Evolutionary conservation across 2,329 filamentous ascomycete genomes (phyloP).

Genomic region (Exserohilum rostratum): DNA sequence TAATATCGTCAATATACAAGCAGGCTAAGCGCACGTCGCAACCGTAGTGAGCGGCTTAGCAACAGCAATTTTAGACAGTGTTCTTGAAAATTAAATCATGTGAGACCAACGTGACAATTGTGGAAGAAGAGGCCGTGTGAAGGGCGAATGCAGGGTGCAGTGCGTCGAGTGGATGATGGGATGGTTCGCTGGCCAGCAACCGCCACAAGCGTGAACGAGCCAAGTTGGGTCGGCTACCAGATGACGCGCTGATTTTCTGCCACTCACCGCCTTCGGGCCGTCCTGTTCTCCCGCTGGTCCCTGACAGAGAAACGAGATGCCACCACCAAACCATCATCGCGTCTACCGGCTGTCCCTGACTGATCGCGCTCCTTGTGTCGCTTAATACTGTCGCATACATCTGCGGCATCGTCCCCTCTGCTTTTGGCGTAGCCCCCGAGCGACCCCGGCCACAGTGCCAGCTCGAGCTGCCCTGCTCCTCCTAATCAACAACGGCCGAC

Average conservation of each 20-base stretch:
- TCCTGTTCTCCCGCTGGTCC: constrained; percentile 16
- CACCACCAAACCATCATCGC: constrained; percentile 24
- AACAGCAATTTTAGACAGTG: not conserved
- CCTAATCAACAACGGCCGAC: constrained; percentile 31
- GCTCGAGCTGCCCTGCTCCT: constrained; percentile 33
- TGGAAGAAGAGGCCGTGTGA: no score
- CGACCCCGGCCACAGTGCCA: constrained; percentile 21
- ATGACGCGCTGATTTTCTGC: constrained; percentile 24
- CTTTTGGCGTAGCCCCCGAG: constrained; percentile 20
- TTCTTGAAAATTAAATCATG: not conserved
- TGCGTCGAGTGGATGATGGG: not conserved
- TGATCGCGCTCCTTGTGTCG: constrained; percentile 21
- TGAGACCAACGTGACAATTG: no score
- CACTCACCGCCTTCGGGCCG: constrained; percentile 18
- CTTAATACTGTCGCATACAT: constrained; percentile 24
- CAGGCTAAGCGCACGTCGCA: not conserved
- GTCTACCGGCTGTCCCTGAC: constrained; percentile 6
- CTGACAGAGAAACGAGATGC: constrained; percentile 19
- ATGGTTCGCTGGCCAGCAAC: not conserved
- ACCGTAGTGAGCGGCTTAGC: not conserved
- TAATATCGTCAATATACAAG: not conserved
- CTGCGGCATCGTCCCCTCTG: constrained; percentile 13
- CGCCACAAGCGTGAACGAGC: not conserved
- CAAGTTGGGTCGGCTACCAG: not conserved
- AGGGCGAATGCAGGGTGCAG: no score